These are phyloP conservation scores for Zizania palustris DNA, from an alignment of 202 grass and related monocot species.

Conservation along the genomic window DNA sequence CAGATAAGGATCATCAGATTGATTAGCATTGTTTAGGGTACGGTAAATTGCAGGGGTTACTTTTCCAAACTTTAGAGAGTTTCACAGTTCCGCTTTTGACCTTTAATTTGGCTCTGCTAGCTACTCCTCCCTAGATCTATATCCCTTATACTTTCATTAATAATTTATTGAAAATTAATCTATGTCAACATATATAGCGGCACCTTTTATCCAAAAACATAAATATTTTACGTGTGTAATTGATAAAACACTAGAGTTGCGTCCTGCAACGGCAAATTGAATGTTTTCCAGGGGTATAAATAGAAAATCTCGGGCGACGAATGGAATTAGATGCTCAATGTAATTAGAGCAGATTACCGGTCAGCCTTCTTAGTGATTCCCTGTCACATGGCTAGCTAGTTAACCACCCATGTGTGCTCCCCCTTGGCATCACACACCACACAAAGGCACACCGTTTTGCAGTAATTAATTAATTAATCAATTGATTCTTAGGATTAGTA, in stretches of 20 bases:
- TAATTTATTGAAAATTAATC: background rate
- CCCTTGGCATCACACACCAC: conserved; percentile 46
- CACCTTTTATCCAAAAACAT: background rate
- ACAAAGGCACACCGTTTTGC: conserved; percentile 21
- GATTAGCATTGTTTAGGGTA: conserved; percentile 24
- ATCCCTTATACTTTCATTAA: background rate
- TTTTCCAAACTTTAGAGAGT: conserved; percentile 1
- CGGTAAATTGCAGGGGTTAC: conserved; percentile 37
- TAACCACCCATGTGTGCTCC: conserved; percentile 1
- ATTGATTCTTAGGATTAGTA: background rate
- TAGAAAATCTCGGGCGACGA: background rate
- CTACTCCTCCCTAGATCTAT: no score
- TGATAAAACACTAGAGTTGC: no score
- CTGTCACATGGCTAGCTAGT: conserved; percentile 46
- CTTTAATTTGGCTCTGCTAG: background rate
- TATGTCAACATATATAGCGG: background rate
- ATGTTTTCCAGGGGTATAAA: background rate
- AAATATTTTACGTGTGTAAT: no score
- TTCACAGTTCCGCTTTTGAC: background rate
- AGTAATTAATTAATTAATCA: background rate
- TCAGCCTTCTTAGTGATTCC: conserved; percentile 37
- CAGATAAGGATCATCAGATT: conserved; percentile 66
- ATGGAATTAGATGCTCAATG: conserved; percentile 40
- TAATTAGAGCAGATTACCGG: background rate
- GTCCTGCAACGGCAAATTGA: background rate